Evolutionary conservation across 352 stramenopile genomes (phyloP).

Genomic region (Phytophthora sp.): DNA sequence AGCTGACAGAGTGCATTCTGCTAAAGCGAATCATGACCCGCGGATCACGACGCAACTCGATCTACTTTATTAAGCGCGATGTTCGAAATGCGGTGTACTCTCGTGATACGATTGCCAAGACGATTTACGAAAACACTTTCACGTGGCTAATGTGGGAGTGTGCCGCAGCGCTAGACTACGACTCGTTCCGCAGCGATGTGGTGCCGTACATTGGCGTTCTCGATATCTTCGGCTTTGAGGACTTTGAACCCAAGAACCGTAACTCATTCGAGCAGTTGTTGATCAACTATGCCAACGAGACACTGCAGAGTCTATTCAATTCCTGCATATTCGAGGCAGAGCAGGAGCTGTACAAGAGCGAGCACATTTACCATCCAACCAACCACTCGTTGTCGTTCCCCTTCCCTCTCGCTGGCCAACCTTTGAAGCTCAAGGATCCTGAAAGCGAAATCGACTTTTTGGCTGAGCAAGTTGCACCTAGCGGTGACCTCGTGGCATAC

Average conservation of each 20-base stretch:
- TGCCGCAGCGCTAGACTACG: conserved; percentile 76
- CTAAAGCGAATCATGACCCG: conserved; percentile 84
- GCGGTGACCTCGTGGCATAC: conserved; percentile 68
- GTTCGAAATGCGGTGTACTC: conserved; percentile 76
- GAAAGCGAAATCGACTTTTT: conserved; percentile 43
- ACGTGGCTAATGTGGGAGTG: conserved; percentile 90
- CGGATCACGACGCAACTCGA: conserved; percentile 71
- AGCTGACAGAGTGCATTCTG: conserved; percentile 79
- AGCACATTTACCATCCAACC: conserved; percentile 84
- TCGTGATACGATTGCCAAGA: conserved; percentile 90
- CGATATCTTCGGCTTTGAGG: conserved; percentile 94
- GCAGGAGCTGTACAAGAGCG: conserved; percentile 81
- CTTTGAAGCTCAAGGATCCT: conserved; percentile 36
- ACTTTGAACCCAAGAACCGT: conserved; percentile 87
- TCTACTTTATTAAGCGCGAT: conserved; percentile 82
- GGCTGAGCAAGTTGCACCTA: conserved; percentile 42
- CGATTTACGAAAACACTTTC: conserved; percentile 90
- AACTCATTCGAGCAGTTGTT: conserved; percentile 93
- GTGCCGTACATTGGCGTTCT: conserved; percentile 91
- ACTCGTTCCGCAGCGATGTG: conserved; percentile 81
- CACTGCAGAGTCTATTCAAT: conserved; percentile 91
- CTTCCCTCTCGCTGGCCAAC: conserved; percentile 58
- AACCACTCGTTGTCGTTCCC: conserved; percentile 86
- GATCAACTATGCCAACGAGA: conserved; percentile 95
- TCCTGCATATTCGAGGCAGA: conserved; percentile 87